Evolutionary conservation across 108 stramenopile species (phyloP), one percentile per base, ranked within the genome.

Genomic region (Pseudonitzschia delicatissima): DNA sequence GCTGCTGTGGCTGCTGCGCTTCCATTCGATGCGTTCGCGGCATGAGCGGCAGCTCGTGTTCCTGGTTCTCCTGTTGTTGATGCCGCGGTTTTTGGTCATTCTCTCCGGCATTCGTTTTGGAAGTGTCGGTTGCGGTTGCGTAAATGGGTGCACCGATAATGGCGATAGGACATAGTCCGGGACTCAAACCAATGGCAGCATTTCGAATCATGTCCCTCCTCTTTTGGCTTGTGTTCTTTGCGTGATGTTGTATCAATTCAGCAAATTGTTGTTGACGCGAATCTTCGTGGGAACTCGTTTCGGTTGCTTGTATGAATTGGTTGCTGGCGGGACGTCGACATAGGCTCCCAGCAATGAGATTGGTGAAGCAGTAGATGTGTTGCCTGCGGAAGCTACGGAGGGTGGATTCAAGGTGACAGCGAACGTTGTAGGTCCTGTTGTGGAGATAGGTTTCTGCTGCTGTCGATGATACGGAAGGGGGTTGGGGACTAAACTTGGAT

Each of bases 241-340:
- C n/a, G n/a, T 55, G 53, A 34, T 55, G 12, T 8, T 55, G 53
- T 5, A 55, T 28, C 23, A 55, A 55, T 2, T 55, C 53, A 12
- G 53, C 23, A 55, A 55, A 15, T 27, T 55, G 53, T 33, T 33
- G 18, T 61, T 61, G 60, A 23, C 5, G 60, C 12, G 60, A 61
- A 40, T 7, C 2, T 61, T 26, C 34, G 25, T 42, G 60, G 18
- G 20, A 4, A 61, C 8, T 61, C 1, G 36, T 18, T 61, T 61
- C 60, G 37, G 40, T 61, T 6, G 60, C 39, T n/a, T n/a, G 13
- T 0, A n/a, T 0, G 39, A 4, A 27, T 9, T n/a, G n/a, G 34
- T 15, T 12, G 60, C 36, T 33, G 7, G 31, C 32, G 60, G 34
- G 23, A 55, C 29, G 27, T 61, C 39, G 7, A 42, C 32, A n/a